Conservation (phyloP, 257 asterid genomes). For the Misopates orontium region DNA sequence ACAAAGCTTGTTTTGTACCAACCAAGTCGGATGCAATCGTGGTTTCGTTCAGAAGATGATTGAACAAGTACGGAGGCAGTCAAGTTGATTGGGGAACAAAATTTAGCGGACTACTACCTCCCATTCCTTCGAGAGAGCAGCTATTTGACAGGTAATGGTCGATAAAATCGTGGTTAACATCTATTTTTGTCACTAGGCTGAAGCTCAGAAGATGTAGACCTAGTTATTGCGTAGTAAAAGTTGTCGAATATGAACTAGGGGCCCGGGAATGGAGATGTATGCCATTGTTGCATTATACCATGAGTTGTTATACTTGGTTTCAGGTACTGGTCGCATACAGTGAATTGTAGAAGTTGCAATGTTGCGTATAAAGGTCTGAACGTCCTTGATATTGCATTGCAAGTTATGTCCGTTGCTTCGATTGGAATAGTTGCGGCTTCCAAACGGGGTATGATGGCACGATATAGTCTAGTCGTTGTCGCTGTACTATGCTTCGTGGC, state of each 20-base stretch:
- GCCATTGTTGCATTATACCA: no score
- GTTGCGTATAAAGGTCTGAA: constrained; percentile 57
- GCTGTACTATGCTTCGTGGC: constrained; percentile 70
- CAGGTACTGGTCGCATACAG: constrained; percentile 87
- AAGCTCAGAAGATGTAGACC: no score
- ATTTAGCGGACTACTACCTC: constrained; percentile 57
- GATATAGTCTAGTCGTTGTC: constrained; percentile 45
- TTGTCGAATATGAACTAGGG: no score
- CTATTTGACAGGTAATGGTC: constrained; percentile 60
- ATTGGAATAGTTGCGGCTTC: constrained; percentile 68
- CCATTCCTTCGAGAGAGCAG: constrained; percentile 75
- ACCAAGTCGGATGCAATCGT: constrained; percentile 68
- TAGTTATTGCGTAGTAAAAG: no score
- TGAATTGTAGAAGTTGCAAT: constrained; percentile 72
- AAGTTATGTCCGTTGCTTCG: constrained; percentile 46
- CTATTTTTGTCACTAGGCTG: no score
- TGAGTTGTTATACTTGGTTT: not conserved
- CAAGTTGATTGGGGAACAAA: constrained; percentile 66
- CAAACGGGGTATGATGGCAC: constrained; percentile 50
- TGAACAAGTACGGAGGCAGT: constrained; percentile 67
- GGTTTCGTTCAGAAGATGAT: constrained; percentile 68
- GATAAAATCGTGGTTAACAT: no score
- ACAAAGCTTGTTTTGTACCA: constrained; percentile 71
- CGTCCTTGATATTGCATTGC: constrained; percentile 51
- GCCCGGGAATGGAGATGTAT: no score